Evolutionary conservation across 768 basidiomycete species (phyloP).

Genomic region (Coprinopsis marcescibilis): DNA sequence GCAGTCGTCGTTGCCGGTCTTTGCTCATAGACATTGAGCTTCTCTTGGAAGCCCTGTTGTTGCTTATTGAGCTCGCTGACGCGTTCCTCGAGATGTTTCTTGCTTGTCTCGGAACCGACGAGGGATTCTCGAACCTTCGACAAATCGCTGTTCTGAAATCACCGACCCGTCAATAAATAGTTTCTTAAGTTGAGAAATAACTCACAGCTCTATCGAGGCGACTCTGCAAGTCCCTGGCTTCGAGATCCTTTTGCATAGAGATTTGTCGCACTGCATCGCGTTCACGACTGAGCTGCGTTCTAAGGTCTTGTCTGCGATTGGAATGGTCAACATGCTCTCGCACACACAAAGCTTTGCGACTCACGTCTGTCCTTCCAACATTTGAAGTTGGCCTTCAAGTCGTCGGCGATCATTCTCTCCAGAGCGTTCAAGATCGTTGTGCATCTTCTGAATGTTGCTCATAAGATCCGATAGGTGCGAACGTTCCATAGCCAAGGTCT

Average conservation of each 20-base stretch:
- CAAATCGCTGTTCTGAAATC: constrained; percentile 54
- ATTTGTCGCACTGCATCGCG: constrained; percentile 69
- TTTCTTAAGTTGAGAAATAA: constrained; percentile 6
- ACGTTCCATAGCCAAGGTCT: constrained; percentile 70
- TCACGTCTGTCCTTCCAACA: constrained; percentile 75
- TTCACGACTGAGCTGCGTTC: constrained; percentile 64
- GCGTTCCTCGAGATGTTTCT: constrained; percentile 71
- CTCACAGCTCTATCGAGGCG: constrained; percentile 68
- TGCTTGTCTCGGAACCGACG: constrained; percentile 70
- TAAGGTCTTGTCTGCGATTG: constrained; percentile 60
- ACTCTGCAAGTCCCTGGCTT: constrained; percentile 66
- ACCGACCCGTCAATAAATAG: constrained; percentile 9
- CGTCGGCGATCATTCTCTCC: constrained; percentile 78
- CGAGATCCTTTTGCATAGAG: constrained; percentile 77
- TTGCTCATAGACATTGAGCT: constrained; percentile 82
- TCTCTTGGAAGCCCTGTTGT: constrained; percentile 74
- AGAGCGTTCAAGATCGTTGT: constrained; percentile 78
- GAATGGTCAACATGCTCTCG: not conserved
- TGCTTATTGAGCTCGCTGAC: constrained; percentile 55
- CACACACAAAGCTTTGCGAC: constrained; percentile 18
- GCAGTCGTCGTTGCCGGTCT: constrained; percentile 35
- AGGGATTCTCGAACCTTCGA: constrained; percentile 66
- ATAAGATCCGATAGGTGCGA: constrained; percentile 84
- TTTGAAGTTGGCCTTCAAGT: constrained; percentile 72
- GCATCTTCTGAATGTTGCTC: constrained; percentile 86